Conservation (phyloP, 1,139 yeast genomes). For the Kodamaea anthophila region DNA sequence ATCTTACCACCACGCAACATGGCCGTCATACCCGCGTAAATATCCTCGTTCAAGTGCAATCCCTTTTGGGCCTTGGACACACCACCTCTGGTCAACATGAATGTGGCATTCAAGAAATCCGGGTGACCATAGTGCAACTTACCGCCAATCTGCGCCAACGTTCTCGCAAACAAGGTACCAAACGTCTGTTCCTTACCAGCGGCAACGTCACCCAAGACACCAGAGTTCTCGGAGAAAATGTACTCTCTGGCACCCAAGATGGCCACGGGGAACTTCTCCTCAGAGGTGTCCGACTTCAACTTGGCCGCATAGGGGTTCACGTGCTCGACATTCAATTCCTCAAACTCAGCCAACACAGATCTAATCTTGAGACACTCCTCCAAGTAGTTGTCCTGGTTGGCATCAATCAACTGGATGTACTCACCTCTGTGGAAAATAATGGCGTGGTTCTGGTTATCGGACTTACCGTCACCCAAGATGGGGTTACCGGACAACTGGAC, state of each 20-base stretch:
- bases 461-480: conserved; percentile 98
- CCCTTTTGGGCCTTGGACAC: conserved; percentile 99
- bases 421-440: conserved; percentile 98
- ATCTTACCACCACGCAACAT: conserved; percentile 97
- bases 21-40: conserved; percentile 98
- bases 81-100: conserved; percentile 98
- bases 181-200: conserved; percentile 99
- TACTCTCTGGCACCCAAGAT: conserved; percentile 99
- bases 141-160: conserved; percentile 97
- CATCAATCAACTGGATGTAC: conserved; percentile 95
- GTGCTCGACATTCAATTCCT: conserved; percentile 85
- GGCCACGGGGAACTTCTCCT: conserved; percentile 75
- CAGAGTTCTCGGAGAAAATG: conserved; percentile 97
- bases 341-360: conserved; percentile 95
- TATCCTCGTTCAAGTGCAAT: conserved; percentile 97
- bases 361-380: conserved; percentile 98
- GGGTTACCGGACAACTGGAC: conserved; percentile 98
- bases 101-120: conserved; percentile 91
- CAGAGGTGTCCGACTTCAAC: conserved; percentile 35
- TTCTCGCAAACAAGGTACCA: conserved; percentile 97
- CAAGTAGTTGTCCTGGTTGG: conserved; percentile 95
- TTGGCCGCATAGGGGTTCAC: conserved; percentile 73
- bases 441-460: conserved; percentile 98
- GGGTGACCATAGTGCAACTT: conserved; percentile 99
- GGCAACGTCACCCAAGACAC: conserved; percentile 98